Conservation (phyloP, 345 rosid genomes). For the Citrus trifoliata region DNA sequence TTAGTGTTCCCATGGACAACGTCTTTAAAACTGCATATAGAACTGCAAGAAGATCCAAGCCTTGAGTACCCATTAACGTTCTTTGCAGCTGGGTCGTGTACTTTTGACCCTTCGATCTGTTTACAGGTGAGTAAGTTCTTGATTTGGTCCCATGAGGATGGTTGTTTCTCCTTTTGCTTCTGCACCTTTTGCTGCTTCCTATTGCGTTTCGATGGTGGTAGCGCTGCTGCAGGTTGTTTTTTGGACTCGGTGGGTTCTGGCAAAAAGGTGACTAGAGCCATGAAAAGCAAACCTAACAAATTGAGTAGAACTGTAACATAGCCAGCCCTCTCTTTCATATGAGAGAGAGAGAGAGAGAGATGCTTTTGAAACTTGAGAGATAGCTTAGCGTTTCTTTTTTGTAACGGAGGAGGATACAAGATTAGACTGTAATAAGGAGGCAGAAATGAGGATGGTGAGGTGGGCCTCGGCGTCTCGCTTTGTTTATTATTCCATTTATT, state of each 20-base stretch:
- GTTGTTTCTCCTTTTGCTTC: slow-evolving; percentile 42
- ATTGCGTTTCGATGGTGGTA: slow-evolving; percentile 23
- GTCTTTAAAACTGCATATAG: slow-evolving; percentile 81
- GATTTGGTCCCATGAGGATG: slow-evolving; percentile 97
- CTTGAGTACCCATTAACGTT: slow-evolving; percentile 32
- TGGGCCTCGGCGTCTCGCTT: slow-evolving; percentile 19
- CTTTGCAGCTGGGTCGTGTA: slow-evolving; percentile 80
- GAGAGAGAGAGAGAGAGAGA: not conserved
- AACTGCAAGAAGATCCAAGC: slow-evolving; percentile 78
- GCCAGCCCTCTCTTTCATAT: slow-evolving; percentile 9
- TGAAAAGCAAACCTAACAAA: slow-evolving; percentile 22
- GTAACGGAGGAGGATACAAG: slow-evolving; percentile 41
- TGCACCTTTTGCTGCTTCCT: slow-evolving; percentile 22
- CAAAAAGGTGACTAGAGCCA: slow-evolving; percentile 69
- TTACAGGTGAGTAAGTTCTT: slow-evolving; percentile 89
- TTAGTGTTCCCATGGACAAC: slow-evolving; percentile 92
- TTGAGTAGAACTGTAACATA: not conserved
- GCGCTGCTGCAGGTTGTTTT: slow-evolving; percentile 6
- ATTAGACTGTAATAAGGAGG: slow-evolving; percentile 32
- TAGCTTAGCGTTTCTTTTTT: not conserved
- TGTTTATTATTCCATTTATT: slow-evolving; percentile 15
- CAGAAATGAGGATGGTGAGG: slow-evolving; percentile 25
- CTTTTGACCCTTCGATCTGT: slow-evolving; percentile 69
- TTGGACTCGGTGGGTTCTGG: slow-evolving; percentile 31
- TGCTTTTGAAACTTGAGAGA: slow-evolving; percentile 8